Evolutionary conservation across 179 eudicot genomes (phyloP).

Genomic region (Dionaea muscipula): DNA sequence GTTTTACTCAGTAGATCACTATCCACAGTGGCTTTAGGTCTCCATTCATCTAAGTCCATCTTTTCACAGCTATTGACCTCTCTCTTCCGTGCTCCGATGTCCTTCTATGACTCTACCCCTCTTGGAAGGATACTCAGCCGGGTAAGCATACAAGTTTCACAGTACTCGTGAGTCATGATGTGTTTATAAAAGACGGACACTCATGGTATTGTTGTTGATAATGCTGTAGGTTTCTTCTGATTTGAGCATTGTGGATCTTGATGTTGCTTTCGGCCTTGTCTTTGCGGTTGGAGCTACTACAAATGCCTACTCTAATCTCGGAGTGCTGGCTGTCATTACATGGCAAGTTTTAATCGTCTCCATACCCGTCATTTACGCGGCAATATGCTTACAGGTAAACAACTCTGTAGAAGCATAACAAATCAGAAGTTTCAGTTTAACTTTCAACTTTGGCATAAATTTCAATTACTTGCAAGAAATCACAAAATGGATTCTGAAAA

Average conservation of each 20-base stretch:
- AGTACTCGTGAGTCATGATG: neutral
- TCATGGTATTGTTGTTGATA: neutral
- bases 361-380: conserved; percentile 45
- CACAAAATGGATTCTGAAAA: too few species aligned
- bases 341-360: conserved; percentile 74
- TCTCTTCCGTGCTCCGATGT: conserved; percentile 67
- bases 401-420: neutral
- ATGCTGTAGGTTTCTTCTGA: conserved; percentile 56
- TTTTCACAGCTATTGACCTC: conserved; percentile 50
- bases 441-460: too few species aligned
- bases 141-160: conserved; percentile 20
- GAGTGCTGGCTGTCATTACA: conserved; percentile 48
- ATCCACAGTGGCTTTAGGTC: conserved; percentile 34
- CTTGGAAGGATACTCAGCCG: conserved; percentile 59
- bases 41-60: conserved; percentile 49
- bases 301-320: conserved; percentile 35
- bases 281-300: conserved; percentile 38
- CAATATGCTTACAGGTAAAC: conserved; percentile 54
- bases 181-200: too few species aligned
- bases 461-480: too few species aligned
- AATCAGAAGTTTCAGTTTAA: neutral
- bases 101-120: conserved; percentile 64
- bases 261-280: conserved; percentile 43
- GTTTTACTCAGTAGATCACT: conserved; percentile 42
- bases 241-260: conserved; percentile 73